These are phyloP conservation scores for Coprinopsis marcescibilis DNA, from an alignment of 768 basidiomycete genomes.

Conservation along the genomic window DNA sequence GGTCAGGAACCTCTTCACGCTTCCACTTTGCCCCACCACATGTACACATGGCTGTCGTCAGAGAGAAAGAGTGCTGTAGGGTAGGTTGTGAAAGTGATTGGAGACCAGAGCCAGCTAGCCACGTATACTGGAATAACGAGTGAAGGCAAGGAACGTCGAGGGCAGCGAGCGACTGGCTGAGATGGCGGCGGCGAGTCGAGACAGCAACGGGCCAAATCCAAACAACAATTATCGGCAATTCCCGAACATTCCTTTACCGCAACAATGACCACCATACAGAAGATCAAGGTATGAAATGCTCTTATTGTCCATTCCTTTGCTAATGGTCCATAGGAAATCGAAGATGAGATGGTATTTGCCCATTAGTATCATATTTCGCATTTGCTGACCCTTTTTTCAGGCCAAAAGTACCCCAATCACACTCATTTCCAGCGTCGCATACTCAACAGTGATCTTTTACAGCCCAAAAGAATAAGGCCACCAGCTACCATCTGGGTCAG, in stretches of 20 bases:
- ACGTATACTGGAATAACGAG: conserved; percentile 30
- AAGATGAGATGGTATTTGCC: conserved; percentile 88
- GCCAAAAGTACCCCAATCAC: conserved; percentile 61
- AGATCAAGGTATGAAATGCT: conserved; percentile 60
- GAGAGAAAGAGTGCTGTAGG: conserved; percentile 19
- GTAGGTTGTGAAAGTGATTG: conserved; percentile 22
- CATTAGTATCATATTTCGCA: conserved; percentile 9
- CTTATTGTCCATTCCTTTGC: conserved; percentile 16
- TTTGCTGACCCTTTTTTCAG: conserved; percentile 32
- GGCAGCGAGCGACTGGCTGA: conserved; percentile 11
- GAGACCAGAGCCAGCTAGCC: conserved; percentile 44
- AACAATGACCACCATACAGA: conserved; percentile 86
- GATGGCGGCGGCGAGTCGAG: conserved; percentile 12
- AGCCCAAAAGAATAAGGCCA: conserved; percentile 96
- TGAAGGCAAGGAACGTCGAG: conserved; percentile 16
- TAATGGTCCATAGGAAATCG: conserved; percentile 63
- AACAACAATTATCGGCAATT: conserved; percentile 28
- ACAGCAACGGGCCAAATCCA: conserved; percentile 16
- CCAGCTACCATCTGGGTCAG: conserved; percentile 93
- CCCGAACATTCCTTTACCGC: conserved; percentile 38
- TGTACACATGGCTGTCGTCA: conserved; percentile 31
- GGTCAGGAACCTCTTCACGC: conserved; percentile 93
- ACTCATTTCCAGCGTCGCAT: conserved; percentile 1
- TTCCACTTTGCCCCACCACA: conserved; percentile 87
- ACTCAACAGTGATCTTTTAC: conserved; percentile 17